Conservation (phyloP, 192 early-diverging fungal species). For the Dissophora ornata region DNA sequence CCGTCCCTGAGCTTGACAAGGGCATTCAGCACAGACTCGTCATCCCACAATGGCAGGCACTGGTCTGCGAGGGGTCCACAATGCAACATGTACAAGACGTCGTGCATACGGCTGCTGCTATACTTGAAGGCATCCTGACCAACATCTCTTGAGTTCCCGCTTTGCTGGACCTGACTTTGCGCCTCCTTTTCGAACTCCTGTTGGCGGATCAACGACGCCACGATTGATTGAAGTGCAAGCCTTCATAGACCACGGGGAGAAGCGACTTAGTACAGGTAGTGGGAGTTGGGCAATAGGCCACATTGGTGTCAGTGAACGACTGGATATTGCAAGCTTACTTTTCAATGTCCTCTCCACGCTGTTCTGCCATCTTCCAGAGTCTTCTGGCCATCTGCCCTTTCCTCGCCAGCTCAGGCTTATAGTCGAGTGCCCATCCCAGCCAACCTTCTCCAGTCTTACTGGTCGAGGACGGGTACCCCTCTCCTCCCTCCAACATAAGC, state of each 20-base stretch:
- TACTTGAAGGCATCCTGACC: background rate
- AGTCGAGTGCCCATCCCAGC: constrained; percentile 33
- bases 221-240: constrained; percentile 32
- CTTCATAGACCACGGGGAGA: too few relatives aligned
- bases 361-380: constrained; percentile 33
- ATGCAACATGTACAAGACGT: constrained; percentile 33
- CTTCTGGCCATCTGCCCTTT: constrained; percentile 30
- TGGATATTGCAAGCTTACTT: too few relatives aligned
- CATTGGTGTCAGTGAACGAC: too few relatives aligned
- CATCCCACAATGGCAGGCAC: constrained; percentile 15
- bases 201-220: constrained; percentile 6
- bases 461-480: constrained; percentile 13
- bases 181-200: constrained; percentile 16
- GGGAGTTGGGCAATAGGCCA: too few relatives aligned
- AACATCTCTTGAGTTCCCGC: background rate
- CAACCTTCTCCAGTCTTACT: constrained; percentile 12
- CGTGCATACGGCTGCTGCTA: constrained; percentile 3
- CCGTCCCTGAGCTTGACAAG: constrained; percentile 27
- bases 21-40: constrained; percentile 35
- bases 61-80: constrained; percentile 37
- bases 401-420: constrained; percentile 31
- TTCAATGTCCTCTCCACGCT: constrained; percentile 25
- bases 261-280: too few relatives aligned
- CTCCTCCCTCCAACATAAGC: constrained; percentile 19
- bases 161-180: background rate